A percentile compares a stretch with the other conserved stretches of the same genome.
Evolutionary conservation across 352 stramenopile species (phyloP).

Genomic region (Phytophthora pistaciae): DNA sequence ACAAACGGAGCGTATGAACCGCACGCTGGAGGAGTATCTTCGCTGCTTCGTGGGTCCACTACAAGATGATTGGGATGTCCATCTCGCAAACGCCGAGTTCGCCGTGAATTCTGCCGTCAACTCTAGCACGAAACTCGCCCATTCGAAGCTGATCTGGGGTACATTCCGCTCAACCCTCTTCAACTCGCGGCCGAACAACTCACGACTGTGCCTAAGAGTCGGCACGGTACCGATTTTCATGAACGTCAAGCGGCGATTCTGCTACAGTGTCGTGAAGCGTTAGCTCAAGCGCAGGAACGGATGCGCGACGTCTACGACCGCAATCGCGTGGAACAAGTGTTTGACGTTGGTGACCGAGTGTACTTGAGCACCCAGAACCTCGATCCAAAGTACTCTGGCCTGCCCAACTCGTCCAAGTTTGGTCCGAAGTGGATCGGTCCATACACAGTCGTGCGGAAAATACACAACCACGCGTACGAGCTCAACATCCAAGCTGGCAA

Average conservation of each 20-base stretch:
- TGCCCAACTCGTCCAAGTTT: conserved; percentile 23
- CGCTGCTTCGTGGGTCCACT: conserved; percentile 16
- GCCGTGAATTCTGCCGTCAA: no score
- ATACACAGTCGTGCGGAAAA: conserved; percentile 12
- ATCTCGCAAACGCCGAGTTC: conserved; percentile 2
- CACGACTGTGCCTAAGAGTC: conserved; percentile 3
- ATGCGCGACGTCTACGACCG: conserved; percentile 26
- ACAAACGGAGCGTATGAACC: conserved; percentile 9
- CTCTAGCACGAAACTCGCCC: conserved; percentile 26
- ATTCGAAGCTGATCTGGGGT: conserved; percentile 24
- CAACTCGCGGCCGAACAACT: not conserved
- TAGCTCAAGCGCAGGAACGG: conserved; percentile 11
- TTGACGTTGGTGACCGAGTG: conserved; percentile 22
- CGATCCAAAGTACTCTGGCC: conserved; percentile 12
- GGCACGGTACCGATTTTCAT: not conserved
- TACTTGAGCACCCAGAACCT: conserved; percentile 25
- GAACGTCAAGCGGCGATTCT: conserved; percentile 19
- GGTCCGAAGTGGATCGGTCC: conserved; percentile 24
- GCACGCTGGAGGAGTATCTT: conserved; percentile 13
- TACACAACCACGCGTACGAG: conserved; percentile 31
- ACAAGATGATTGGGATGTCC: conserved; percentile 18
- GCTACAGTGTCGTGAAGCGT: conserved; percentile 7
- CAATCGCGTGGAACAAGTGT: conserved; percentile 10
- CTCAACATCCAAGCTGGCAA: conserved; percentile 27
- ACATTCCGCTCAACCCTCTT: conserved; percentile 7